phyloP scores from a whole-genome alignment of 2,329 filamentous ascomycete genomes.

The Coniochaeta ligniaria region DNA sequence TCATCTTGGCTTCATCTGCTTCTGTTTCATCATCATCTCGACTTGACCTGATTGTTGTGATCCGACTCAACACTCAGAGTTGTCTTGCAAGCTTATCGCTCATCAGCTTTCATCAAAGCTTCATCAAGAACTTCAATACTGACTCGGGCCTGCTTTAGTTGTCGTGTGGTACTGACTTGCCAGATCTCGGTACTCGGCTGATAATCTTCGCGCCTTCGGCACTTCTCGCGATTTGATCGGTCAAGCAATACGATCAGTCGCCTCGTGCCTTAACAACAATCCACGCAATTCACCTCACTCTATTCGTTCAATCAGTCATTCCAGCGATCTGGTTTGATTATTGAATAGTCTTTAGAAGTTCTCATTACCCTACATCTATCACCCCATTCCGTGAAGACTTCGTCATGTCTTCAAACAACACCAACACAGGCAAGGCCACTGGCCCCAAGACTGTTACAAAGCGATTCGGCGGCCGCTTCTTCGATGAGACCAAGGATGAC shows the following conservation, averaged over 20 bases:
- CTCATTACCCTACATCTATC: not conserved
- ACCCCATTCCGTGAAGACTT: not conserved
- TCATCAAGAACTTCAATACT: not conserved
- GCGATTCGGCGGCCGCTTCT: not conserved
- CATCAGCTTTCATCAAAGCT: not conserved
- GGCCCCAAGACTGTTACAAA: not conserved
- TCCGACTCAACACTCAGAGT: not conserved
- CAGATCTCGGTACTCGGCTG: not conserved
- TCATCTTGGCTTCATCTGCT: not conserved
- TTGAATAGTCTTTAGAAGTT: not conserved
- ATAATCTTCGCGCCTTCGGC: not conserved
- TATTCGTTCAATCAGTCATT: not conserved
- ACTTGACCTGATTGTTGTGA: not conserved
- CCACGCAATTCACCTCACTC: not conserved
- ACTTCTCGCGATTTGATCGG: too few species aligned
- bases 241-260: not conserved
- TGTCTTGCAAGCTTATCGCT: not conserved
- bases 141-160: not conserved
- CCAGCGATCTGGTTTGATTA: not conserved
- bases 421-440: not conserved
- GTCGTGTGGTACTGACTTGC: not conserved
- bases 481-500: not conserved
- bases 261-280: not conserved
- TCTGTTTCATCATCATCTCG: not conserved
- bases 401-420: not conserved